phyloP scores from a whole-genome alignment of 2,329 filamentous ascomycete species.

The Cladophialophora yegresii region DNA sequence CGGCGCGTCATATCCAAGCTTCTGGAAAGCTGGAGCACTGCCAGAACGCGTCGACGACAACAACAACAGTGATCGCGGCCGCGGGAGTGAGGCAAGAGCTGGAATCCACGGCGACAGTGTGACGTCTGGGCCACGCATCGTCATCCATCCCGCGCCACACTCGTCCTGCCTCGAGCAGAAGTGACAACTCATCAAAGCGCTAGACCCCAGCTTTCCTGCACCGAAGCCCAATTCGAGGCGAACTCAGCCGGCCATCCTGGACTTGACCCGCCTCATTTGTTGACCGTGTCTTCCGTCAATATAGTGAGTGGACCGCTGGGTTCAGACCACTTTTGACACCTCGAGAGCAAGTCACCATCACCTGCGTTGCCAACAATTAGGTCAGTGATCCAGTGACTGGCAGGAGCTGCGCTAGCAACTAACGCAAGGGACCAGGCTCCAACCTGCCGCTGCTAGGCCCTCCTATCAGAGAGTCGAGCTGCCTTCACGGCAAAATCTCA shows the following conservation, averaged over 20 bases:
- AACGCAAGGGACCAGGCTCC: conserved; percentile 46
- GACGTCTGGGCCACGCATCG: conserved; percentile 24
- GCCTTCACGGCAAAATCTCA: conserved; percentile 25
- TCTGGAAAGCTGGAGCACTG: conserved; percentile 26
- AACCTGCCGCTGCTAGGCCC: conserved; percentile 43
- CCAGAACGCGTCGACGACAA: conserved; percentile 16
- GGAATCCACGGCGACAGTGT: conserved; percentile 14
- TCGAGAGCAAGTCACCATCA: conserved; percentile 16
- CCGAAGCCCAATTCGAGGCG: conserved; percentile 47
- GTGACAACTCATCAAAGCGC: conserved; percentile 49
- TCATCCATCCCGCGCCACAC: conserved; percentile 29
- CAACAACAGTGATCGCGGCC: not conserved
- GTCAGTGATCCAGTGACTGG: conserved; percentile 46
- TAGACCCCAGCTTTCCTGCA: conserved; percentile 45
- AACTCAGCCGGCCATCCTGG: conserved; percentile 29
- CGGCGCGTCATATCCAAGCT: conserved; percentile 28
- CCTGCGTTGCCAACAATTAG: conserved; percentile 16
- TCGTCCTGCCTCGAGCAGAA: conserved; percentile 12
- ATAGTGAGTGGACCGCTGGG: conserved; percentile 29
- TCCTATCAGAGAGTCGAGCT: conserved; percentile 46
- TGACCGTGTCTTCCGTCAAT: conserved; percentile 28
- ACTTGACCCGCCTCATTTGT: conserved; percentile 33
- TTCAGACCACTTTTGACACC: conserved; percentile 24
- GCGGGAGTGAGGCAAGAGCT: conserved; percentile 19
- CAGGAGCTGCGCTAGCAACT: conserved; percentile 47